Base-by-base conservation (phyloP, 305 asterid genomes). In the Fraxinus floribunda region DNA sequence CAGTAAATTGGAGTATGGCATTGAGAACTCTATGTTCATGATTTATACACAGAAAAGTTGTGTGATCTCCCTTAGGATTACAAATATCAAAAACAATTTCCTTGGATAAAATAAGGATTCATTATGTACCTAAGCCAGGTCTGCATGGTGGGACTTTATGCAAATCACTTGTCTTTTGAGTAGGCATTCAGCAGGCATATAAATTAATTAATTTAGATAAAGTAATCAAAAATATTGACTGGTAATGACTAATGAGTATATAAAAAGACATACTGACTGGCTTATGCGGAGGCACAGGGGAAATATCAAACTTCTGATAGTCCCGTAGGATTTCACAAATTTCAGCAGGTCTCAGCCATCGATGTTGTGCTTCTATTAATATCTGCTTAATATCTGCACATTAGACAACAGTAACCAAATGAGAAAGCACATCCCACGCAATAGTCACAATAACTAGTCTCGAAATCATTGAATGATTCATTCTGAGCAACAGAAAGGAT, bases 291-390 rank as follows among this genome's bases (percentile, higher is more conserved):
- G 98, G 92, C 89, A 93, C 98, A 0, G 92, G 89, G 41, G 97
- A 88, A 73, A 95, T 88, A 70, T 85, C 86, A 78, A 93, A 95
- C 90, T 92, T 93, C 55, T 78, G 86, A 77, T 87, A 88, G 89
- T 92, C 92, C 83, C 89, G 86, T 35, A 95, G 85, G 78, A 95
- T 95, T 87, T 93, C 97, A 90, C 92, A 90, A 84, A 95, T 92
- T 87, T 95, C 98, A 64, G 97, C 94, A 62, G 98, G 97, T 85
- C 98, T 90, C 88, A 95, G 90, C 98, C 98, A 95, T 82, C 98
- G 90, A 78, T 92, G 90, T 75, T 92, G 93, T 18, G 93, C 96
- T 88, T 95, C 98, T 30, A 79, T 83, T 36, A 93, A 84, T 88
- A 93, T 90, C 86, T 93, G 97, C 85, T 85, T 88, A 75, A 93